phyloP scores from a whole-genome alignment of 805 yeast species.

The Kuraishia ogatae region DNA sequence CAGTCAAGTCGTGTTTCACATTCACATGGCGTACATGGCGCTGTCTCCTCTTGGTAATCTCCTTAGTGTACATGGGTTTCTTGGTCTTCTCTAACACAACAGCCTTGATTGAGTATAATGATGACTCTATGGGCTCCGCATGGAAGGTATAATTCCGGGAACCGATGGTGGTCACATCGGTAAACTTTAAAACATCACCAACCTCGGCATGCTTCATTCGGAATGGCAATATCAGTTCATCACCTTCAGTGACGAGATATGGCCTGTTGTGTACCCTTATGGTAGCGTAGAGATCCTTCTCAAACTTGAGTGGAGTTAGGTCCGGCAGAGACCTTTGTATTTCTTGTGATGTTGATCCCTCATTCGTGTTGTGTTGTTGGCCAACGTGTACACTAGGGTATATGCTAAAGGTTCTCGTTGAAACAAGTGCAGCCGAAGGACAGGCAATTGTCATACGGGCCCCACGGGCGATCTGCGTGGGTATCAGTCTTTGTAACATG shows the following conservation, averaged over 20 bases:
- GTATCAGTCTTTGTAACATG: neutral
- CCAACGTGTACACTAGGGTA: neutral
- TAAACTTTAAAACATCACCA: conserved; percentile 73
- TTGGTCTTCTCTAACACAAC: conserved; percentile 82
- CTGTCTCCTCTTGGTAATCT: conserved; percentile 71
- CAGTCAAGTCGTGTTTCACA: conserved; percentile 67
- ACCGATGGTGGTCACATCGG: conserved; percentile 75
- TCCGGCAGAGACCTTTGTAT: conserved; percentile 22
- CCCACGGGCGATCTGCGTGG: neutral
- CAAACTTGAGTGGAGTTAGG: conserved; percentile 54
- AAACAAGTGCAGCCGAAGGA: conserved; percentile 67
- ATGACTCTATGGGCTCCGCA: conserved; percentile 44
- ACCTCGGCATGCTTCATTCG: conserved; percentile 66
- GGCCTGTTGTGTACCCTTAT: conserved; percentile 77
- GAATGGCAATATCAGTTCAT: conserved; percentile 71
- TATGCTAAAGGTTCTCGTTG: conserved; percentile 19
- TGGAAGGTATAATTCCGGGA: conserved; percentile 71
- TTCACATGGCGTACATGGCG: conserved; percentile 63
- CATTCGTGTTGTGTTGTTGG: neutral
- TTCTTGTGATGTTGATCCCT: neutral
- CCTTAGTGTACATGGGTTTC: conserved; percentile 64
- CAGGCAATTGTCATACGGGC: conserved; percentile 52
- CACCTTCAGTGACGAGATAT: conserved; percentile 88
- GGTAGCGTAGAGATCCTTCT: conserved; percentile 70
- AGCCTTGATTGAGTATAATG: conserved; percentile 56